A percentile compares a stretch with the other conserved stretches of the same genome.
These are phyloP conservation scores for Backusella westeae DNA, from an alignment of 192 early-diverging fungal genomes.

Conservation along the genomic window DNA sequence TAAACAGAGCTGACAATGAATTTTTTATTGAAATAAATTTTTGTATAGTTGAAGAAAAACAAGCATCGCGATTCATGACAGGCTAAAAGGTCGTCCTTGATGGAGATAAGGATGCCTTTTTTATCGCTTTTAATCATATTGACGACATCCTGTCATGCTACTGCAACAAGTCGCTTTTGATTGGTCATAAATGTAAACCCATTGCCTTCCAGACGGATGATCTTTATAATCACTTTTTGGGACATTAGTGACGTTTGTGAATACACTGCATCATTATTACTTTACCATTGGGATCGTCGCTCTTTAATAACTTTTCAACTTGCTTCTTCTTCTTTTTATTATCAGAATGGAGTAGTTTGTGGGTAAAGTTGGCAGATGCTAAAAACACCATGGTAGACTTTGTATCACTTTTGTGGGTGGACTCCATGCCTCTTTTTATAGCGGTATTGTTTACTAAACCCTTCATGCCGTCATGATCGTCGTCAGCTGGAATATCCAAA, in stretches of 20 bases:
- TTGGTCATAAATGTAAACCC: background rate
- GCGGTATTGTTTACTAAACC: background rate
- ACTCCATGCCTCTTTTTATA: background rate
- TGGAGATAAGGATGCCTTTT: background rate
- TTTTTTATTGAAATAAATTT: background rate
- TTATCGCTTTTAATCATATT: background rate
- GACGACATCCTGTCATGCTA: background rate
- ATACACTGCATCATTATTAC: background rate
- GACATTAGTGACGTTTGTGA: no score
- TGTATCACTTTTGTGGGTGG: background rate
- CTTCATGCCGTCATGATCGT: slow-evolving; percentile 28
- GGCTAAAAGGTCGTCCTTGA: background rate
- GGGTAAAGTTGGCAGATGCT: background rate
- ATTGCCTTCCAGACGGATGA: background rate
- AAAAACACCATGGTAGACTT: background rate
- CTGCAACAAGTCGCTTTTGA: background rate
- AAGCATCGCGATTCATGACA: background rate
- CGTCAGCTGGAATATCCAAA: slow-evolving; percentile 40
- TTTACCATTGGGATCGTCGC: background rate
- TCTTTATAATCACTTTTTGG: background rate
- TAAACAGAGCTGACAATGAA: no score
- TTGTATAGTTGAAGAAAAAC: background rate
- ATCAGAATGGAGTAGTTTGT: background rate
- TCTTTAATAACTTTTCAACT: background rate
- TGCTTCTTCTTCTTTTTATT: background rate